A percentile compares a stretch with the other conserved stretches of the same genome.
phyloP scores from a whole-genome alignment of 176 grass and related monocot genomes.

The Typha latifolia region DNA sequence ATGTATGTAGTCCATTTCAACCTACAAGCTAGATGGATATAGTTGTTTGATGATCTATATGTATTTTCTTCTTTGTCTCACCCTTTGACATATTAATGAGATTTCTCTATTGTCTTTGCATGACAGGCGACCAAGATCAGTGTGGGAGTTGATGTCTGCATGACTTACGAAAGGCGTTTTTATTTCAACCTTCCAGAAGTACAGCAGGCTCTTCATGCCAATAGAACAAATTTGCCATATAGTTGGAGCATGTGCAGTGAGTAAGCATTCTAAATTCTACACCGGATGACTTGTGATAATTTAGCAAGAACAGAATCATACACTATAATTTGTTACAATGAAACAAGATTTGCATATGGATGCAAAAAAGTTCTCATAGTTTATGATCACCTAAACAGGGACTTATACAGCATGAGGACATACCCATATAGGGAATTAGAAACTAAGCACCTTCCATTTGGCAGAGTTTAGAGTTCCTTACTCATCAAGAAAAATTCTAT shows the following conservation, averaged over 20 bases:
- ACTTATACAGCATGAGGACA: too few species aligned
- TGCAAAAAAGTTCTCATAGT: too few species aligned
- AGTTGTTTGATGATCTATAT: neutral
- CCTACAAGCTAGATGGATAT: neutral
- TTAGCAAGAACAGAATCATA: too few species aligned
- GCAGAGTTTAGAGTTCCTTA: too few species aligned
- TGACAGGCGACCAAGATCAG: slow-evolving; percentile 69
- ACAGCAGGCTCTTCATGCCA: slow-evolving; percentile 84
- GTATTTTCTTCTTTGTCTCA: neutral
- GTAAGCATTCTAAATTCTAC: slow-evolving; percentile 39
- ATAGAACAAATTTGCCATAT: slow-evolving; percentile 74
- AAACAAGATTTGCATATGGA: too few species aligned
- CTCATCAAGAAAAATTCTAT: too few species aligned
- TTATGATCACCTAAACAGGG: too few species aligned
- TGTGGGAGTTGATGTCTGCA: slow-evolving; percentile 80
- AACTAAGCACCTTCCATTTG: too few species aligned
- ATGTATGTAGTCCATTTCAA: slow-evolving; percentile 40
- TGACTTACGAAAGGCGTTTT: slow-evolving; percentile 75
- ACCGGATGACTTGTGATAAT: neutral
- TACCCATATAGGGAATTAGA: too few species aligned
- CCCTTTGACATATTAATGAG: neutral
- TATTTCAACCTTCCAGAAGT: slow-evolving; percentile 96
- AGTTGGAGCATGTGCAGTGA: slow-evolving; percentile 88
- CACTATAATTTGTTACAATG: too few species aligned
- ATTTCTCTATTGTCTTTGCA: neutral